Evolutionary conservation across 495 filamentous ascomycete species (phyloP).

Genomic region (Glonium stellatum): DNA sequence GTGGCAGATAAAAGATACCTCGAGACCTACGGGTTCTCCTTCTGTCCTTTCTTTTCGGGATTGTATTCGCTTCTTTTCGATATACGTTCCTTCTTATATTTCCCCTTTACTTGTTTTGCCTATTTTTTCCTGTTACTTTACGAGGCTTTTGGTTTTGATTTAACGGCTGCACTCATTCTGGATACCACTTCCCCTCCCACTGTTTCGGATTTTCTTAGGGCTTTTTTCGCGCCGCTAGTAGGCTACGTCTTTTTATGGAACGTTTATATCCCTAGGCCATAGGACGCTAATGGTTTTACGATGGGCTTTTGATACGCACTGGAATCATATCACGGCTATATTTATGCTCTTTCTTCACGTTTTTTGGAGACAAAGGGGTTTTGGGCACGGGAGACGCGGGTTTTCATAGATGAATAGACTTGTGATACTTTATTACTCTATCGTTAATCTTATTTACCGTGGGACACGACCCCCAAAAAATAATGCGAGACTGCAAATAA

Average conservation of each 20-base stretch:
- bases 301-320: no score
- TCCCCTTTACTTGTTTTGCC: neutral
- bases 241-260: no score
- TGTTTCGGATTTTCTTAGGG: no score
- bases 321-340: neutral
- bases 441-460: no score
- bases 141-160: neutral
- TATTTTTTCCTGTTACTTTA: neutral
- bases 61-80: neutral
- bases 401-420: conserved; percentile 1
- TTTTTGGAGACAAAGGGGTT: neutral
- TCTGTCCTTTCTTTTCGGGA: neutral
- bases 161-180: neutral
- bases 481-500: no score
- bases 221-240: no score
- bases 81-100: neutral
- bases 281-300: no score
- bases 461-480: no score
- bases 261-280: no score
- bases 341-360: neutral
- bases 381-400: neutral
- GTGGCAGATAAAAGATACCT: conserved; percentile 10
- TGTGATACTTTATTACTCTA: neutral
- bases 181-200: neutral
- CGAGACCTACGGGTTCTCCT: neutral